phyloP scores from a whole-genome alignment of 192 early-diverging fungal species.

The Backusella tarrabulga region DNA sequence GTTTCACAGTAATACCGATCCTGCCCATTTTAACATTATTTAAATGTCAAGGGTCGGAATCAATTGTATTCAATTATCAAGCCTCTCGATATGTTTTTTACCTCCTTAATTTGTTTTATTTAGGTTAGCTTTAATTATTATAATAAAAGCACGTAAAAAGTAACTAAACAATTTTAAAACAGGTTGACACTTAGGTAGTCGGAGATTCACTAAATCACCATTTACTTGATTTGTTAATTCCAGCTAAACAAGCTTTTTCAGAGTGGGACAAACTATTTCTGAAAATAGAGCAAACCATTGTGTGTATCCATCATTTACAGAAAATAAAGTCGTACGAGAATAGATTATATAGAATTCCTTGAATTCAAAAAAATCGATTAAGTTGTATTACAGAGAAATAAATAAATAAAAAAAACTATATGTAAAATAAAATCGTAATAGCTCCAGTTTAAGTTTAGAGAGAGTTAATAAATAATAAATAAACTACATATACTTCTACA shows the following conservation, averaged over 20 bases:
- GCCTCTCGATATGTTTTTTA: not conserved
- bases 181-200: not conserved
- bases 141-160: not conserved
- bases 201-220: not conserved
- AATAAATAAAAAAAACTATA: not conserved
- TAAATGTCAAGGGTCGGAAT: not conserved
- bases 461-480: slow-evolving; percentile 8
- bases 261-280: not conserved
- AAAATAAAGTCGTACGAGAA: not conserved
- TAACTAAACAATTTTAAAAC: not conserved
- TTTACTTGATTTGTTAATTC: not conserved
- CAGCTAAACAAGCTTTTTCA: not conserved
- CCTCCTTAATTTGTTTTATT: not conserved
- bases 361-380: slow-evolving; percentile 1
- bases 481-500: slow-evolving; percentile 5
- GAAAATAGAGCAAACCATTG: not conserved
- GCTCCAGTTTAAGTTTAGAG: not conserved
- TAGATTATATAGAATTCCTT: not conserved
- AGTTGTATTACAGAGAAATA: not conserved
- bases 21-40: not conserved
- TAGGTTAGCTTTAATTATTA: not conserved
- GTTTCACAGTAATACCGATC: not conserved
- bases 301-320: slow-evolving; percentile 4
- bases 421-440: not conserved
- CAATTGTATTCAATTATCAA: not conserved